Conservation (phyloP, 768 basidiomycete genomes). For the Leccinum boreale region DNA sequence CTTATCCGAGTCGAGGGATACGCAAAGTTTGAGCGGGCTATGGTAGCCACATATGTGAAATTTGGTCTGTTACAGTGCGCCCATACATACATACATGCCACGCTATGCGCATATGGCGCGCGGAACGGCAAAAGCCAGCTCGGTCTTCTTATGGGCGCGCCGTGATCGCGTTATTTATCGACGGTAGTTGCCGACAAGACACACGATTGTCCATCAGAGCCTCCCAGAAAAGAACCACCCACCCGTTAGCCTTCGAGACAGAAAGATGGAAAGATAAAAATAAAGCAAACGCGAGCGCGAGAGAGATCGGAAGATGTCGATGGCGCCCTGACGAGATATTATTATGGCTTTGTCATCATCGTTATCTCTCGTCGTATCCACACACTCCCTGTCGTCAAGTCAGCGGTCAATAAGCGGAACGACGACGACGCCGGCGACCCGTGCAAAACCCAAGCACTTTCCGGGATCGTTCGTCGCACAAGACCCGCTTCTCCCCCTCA, state of each 20-base stretch:
- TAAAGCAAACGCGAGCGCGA: background rate
- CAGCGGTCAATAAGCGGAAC: background rate
- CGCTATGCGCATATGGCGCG: background rate
- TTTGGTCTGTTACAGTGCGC: background rate
- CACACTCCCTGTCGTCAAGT: background rate
- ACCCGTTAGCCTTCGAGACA: background rate
- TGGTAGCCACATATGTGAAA: background rate
- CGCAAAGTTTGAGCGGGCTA: background rate
- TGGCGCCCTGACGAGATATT: background rate
- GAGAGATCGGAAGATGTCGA: background rate
- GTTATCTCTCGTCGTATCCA: background rate
- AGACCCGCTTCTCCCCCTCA: background rate
- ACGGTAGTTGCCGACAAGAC: background rate
- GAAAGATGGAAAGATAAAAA: background rate
- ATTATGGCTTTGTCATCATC: background rate
- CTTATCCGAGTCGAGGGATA: constrained; percentile 11
- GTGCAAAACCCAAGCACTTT: background rate
- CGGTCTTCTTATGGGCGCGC: background rate
- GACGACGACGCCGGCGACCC: background rate
- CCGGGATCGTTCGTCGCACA: background rate
- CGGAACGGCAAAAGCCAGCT: background rate
- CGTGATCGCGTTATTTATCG: background rate
- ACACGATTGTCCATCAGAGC: background rate
- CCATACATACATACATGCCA: background rate
- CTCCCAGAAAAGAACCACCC: background rate